Base-by-base conservation (phyloP, 805 yeast species). In the Debaryomyces castellii region DNA sequence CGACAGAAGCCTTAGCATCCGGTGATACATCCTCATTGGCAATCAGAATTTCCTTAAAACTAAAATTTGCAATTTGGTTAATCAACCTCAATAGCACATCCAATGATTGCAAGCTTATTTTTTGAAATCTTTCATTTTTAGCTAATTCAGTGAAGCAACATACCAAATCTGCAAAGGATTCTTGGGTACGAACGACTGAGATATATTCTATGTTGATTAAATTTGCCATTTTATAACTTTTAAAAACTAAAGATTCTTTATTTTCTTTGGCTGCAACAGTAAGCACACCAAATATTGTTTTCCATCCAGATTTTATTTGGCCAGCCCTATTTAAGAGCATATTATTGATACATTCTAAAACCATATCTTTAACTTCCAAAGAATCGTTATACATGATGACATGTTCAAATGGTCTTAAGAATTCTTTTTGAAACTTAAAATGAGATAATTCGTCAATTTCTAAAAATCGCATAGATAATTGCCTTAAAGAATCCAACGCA, bases 381-480 rank as follows among this genome's bases (percentile, higher is more conserved):
- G 85, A 81, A 11, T 75, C 74, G 50, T 88, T 87, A 60, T 89
- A 80, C 44, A 73, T 66, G 55, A 94, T 76, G 18, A 90, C 83
- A 60, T 84, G 84, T 53, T 86, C 89, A 66, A 91, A 94, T 1
- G 99, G 99, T 58, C 83, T 82, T 62, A 94, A 76, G 58, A 94
- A 95, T 60, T 92, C 97, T 56, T 86, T 85, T 64, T 94, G 99
- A 71, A 94, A 94, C 64, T 87, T 90, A 76, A 94, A 94, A 58
- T 96, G 96, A 0, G 97, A 79, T 64, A 94, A 78, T 64, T 94
- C 99, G 47, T 94, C 98, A 51, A 94, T 80, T 48, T 89, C 96
- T 57, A 94, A 80, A 64, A 94, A 95, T 56, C 98, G 78, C 81
- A 89, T 85, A 4, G 96, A 85, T 45, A 94, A 73, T 66, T 94